Evolutionary conservation across 2,329 filamentous ascomycete species (phyloP).

Genomic region (Microsporum audouinii): DNA sequence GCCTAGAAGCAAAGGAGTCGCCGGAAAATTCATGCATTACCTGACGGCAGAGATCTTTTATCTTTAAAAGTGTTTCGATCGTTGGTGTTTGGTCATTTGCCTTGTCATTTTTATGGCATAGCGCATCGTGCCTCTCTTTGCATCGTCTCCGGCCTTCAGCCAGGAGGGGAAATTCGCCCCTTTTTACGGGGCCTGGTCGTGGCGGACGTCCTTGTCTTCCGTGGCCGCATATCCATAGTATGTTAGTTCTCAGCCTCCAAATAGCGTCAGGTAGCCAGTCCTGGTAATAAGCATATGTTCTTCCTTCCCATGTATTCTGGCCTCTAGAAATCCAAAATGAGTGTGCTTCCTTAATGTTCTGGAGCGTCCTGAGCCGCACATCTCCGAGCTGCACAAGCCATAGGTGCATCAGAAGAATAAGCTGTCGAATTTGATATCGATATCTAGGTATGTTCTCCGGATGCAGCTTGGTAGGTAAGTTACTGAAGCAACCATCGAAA

Average conservation of each 20-base stretch:
- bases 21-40: neutral
- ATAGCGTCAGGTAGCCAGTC: slow-evolving; percentile 15
- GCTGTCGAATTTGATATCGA: slow-evolving; percentile 6
- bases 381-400: slow-evolving; percentile 16
- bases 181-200: neutral
- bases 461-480: slow-evolving; percentile 6
- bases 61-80: neutral
- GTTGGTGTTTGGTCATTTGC: neutral
- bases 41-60: neutral
- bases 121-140: neutral
- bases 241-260: neutral
- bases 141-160: neutral
- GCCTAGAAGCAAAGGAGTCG: too few species aligned
- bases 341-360: slow-evolving; percentile 14
- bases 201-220: neutral
- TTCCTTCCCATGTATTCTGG: slow-evolving; percentile 11
- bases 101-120: neutral
- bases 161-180: neutral
- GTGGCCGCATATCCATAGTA: neutral
- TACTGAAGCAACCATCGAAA: neutral
- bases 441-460: slow-evolving; percentile 9
- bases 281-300: slow-evolving; percentile 12
- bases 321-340: slow-evolving; percentile 14
- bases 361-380: slow-evolving; percentile 7
- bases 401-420: slow-evolving; percentile 14